Evolutionary conservation across 2,329 filamentous ascomycete species (phyloP).

Genomic region (Remersonia thermophila): DNA sequence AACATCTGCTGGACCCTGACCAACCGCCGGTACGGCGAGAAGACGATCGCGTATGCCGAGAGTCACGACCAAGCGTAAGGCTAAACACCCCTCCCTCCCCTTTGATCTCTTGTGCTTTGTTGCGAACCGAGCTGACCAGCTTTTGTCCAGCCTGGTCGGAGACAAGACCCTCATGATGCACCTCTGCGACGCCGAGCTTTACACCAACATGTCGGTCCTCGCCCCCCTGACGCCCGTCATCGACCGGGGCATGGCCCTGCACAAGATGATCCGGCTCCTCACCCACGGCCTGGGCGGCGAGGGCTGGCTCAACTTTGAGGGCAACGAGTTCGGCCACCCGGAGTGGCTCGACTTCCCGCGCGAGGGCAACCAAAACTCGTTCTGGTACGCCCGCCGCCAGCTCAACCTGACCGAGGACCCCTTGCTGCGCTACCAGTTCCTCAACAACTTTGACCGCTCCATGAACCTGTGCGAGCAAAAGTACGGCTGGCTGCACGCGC

Average conservation of each 20-base stretch:
- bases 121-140: slow-evolving; percentile 8
- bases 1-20: slow-evolving; percentile 77
- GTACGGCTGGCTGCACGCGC: slow-evolving; percentile 78
- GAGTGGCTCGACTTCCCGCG: slow-evolving; percentile 99
- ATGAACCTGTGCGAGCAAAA: slow-evolving; percentile 85
- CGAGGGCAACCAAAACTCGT: slow-evolving; percentile 82
- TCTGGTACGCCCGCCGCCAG: slow-evolving; percentile 87
- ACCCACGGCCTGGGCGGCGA: slow-evolving; percentile 88
- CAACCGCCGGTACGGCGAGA: slow-evolving; percentile 88
- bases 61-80: slow-evolving; percentile 95
- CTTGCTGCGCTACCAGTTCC: slow-evolving; percentile 75
- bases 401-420: slow-evolving; percentile 82
- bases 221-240: slow-evolving; percentile 78
- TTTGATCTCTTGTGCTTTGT: neutral
- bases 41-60: slow-evolving; percentile 95
- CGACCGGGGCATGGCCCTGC: slow-evolving; percentile 78
- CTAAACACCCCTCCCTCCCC: neutral
- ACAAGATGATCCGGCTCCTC: slow-evolving; percentile 94
- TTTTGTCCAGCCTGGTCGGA: slow-evolving; percentile 62
- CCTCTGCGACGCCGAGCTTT: slow-evolving; percentile 92
- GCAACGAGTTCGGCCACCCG: slow-evolving; percentile 96
- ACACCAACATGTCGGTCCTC: slow-evolving; percentile 89
- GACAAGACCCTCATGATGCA: slow-evolving; percentile 98
- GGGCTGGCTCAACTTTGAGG: slow-evolving; percentile 96
- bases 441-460: slow-evolving; percentile 84